Base-by-base conservation (phyloP, 805 yeast species). In the Candida germanica region DNA sequence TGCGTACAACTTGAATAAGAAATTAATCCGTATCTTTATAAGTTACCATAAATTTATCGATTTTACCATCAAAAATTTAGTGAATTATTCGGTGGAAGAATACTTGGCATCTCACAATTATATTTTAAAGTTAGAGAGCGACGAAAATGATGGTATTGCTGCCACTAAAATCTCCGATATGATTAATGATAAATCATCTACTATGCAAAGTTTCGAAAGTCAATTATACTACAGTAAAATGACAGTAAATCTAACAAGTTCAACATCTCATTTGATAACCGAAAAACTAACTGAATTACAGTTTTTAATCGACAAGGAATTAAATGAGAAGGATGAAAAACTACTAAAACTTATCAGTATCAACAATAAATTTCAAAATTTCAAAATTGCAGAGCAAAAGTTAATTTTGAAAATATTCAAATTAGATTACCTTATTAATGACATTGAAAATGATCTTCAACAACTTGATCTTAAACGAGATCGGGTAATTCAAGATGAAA, bases 21-120 rank as follows among this genome's bases (percentile, higher is more conserved):
- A 85, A 33, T 76, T 93, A 37, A 88, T 86, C 16, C 87, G 84
- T 42, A 87, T 87, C 40, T 70, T 93, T 36, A 62, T 93, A 28
- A 91, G 83, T 43, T 83, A 87, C 39, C 96, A 96, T 28, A 95
- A 95, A 19, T 64, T 68, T 48, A 72, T 69, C 44, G 79, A 71
- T 57, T 71, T 63, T 40, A 62, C 54, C 41, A 47, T 51, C 38
- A 56, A 49, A 53, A 77, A 67, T 57, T 68, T 53, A 51, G 69
- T 52, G 43, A 69, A 57, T 49, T 75, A 58, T 51, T 63, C 61
- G 48, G 73, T 59, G 26, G 75, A 64, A 47, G 73, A 59, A 54
- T 79, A 53, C 27, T 53, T 66, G 23, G 59, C 59, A 18, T 48
- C 55, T 1, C 64, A 59, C 33, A 59, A 59, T 39, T 58, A 26